phyloP scores from a whole-genome alignment of 2,329 filamentous ascomycete genomes.

The Cytospora mali region DNA sequence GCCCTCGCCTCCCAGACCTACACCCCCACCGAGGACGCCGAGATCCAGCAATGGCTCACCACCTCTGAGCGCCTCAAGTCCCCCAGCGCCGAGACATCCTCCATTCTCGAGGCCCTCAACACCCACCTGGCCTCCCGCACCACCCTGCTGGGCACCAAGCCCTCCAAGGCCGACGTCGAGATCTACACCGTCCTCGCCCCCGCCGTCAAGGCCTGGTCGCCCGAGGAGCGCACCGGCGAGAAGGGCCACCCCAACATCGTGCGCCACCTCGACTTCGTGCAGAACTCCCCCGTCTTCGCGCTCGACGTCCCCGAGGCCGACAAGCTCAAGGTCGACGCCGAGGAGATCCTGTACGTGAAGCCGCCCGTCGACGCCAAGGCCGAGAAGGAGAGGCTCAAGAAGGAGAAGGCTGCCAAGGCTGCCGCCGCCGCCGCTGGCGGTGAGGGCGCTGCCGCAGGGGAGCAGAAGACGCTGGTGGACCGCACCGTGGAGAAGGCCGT shows the following conservation, averaged over 20 bases:
- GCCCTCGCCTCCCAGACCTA: constrained; percentile 70
- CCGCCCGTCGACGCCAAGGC: constrained; percentile 89
- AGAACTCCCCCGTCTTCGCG: constrained; percentile 78
- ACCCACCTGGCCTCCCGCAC: constrained; percentile 84
- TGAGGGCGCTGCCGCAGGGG: constrained; percentile 44
- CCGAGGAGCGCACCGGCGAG: constrained; percentile 87
- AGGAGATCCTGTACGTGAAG: constrained; percentile 84
- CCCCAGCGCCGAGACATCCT: constrained; percentile 45
- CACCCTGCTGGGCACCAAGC: constrained; percentile 86
- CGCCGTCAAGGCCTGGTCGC: constrained; percentile 74
- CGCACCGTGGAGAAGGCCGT: constrained; percentile 62
- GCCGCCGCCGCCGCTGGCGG: constrained; percentile 48
- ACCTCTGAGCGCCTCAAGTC: constrained; percentile 71
- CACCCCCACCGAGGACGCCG: constrained; percentile 76
- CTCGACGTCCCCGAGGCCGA: constrained; percentile 70
- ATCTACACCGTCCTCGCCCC: constrained; percentile 80
- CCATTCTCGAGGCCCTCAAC: constrained; percentile 80
- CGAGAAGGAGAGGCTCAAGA: constrained; percentile 95
- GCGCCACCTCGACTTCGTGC: constrained; percentile 89
- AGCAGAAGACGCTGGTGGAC: constrained; percentile 56
- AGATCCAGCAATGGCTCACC: constrained; percentile 87
- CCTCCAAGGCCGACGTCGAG: constrained; percentile 82
- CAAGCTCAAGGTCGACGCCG: constrained; percentile 77
- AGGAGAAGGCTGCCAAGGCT: constrained; percentile 79
- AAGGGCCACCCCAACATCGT: constrained; percentile 89